Base-by-base conservation (phyloP, 208 protist genomes). In the Wallacemonas sp. region DNA sequence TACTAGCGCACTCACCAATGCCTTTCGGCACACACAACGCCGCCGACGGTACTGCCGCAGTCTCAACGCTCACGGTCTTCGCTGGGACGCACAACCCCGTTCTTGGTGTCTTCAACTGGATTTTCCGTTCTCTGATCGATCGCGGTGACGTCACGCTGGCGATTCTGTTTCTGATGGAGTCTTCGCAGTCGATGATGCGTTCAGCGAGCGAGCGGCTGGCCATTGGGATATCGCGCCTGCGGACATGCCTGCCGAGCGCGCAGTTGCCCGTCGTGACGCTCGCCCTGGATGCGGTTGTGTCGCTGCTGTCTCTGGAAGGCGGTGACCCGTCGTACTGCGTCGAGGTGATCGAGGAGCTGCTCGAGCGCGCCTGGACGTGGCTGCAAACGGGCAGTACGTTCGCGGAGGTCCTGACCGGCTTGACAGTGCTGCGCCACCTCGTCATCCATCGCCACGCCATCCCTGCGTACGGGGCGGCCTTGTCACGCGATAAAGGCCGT, bases 281-380 rank as follows among this genome's bases (percentile, higher is more conserved):
- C 38, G 87, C 83, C 16, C 80, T 93, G 79, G 87, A 90, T 74
- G 83, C 75, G 49, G 90, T 81, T 75, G 74, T 75, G 16, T 63
- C 72, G 16, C 61, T 93, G 14, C 86, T 90, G 49, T 62, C 57
- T 24, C 78, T 90, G 49, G 76, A 68, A 32, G 2, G 65, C 12
- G 78, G 76, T 1, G 68, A 68, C 19, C 68, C 78, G 2, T 62
- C 70, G 6, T 80, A 87, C 47, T 83, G 79, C 73, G 49, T 78
- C 3, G 76, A 80, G 41, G 73, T 90, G 43, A 72, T 81, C 17
- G 72, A 76, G 2, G 75, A 87, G 57, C 36, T 90, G 56, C 63
- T 93, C 23, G 63, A 66, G 33, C 49, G 82, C 26, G 75, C 79
- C 0, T 69, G 74, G 54, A 75, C 68, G 12, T 90, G 80, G 70